Percentiles rank a stretch among this genome's conserved stretches.
phyloP scores from a whole-genome alignment of 306 rosid genomes.

The Cyclanthera cordifolia region DNA sequence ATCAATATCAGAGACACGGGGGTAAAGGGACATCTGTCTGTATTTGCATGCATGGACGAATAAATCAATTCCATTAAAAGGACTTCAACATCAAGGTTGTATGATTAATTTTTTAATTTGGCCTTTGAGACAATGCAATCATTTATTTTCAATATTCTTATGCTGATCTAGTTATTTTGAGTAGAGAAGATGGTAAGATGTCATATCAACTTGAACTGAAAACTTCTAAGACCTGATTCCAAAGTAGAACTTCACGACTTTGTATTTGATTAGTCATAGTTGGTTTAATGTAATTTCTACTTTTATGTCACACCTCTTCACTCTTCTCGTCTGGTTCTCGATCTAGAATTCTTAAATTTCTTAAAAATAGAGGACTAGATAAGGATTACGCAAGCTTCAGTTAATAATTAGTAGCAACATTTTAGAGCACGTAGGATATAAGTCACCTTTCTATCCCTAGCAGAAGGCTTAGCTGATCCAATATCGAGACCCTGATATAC shows the following conservation, averaged over 20 bases:
- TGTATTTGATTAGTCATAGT: not conserved
- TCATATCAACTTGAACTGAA: not conserved
- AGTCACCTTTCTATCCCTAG: conserved; percentile 55
- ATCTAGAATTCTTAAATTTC: not conserved
- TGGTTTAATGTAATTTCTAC: not conserved
- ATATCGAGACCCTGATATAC: conserved; percentile 79
- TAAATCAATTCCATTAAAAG: not conserved
- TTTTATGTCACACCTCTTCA: not conserved
- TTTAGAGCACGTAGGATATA: conserved; percentile 8
- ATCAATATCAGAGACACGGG: not conserved
- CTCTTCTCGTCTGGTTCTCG: not conserved
- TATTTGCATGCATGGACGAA: conserved; percentile 1
- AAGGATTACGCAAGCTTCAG: not conserved
- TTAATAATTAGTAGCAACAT: not conserved
- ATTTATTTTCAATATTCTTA: not conserved
- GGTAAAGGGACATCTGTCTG: not conserved
- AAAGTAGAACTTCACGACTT: not conserved
- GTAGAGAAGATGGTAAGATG: not conserved
- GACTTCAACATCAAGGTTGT: not conserved
- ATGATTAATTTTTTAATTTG: not conserved
- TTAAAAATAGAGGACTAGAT: not conserved
- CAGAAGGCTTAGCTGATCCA: conserved; percentile 91
- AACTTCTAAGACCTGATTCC: not conserved
- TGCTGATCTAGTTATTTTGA: not conserved
- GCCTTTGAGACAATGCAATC: not conserved